Percentiles rank a stretch among this genome's conserved stretches.
Conservation (phyloP, 2,329 filamentous ascomycete genomes). For the Diaporthe ampelina region DNA sequence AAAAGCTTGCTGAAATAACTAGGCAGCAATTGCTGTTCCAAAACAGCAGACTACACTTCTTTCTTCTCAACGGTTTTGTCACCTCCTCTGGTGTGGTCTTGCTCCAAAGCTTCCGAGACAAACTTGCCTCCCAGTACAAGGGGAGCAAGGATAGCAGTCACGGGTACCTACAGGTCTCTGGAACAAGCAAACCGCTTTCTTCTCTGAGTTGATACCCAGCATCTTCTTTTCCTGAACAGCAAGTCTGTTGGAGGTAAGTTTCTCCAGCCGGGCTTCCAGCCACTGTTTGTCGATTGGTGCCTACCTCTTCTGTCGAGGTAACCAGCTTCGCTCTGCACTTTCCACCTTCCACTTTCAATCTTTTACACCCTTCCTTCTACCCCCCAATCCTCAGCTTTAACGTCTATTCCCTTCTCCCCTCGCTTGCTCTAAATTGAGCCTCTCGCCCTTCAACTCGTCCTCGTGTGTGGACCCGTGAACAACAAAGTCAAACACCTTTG, state of each 20-base stretch:
- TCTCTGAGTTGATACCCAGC: neutral
- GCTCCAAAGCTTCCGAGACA: neutral
- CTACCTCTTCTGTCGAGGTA: neutral
- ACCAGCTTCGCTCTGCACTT: conserved; percentile 10
- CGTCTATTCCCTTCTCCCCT: no score
- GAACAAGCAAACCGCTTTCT: neutral
- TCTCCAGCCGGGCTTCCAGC: neutral
- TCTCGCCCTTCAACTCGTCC: no score
- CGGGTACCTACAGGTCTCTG: no score
- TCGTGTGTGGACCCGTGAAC: no score
- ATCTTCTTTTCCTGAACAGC: neutral
- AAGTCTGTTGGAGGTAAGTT: neutral
- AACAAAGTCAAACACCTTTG: neutral
- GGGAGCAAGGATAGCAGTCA: neutral
- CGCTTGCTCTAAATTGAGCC: neutral
- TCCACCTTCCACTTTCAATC: neutral
- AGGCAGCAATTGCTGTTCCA: conserved; percentile 3
- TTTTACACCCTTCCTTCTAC: neutral
- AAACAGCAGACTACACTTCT: no score
- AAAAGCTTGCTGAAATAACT: neutral
- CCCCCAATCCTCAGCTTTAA: no score
- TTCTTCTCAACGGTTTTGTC: neutral
- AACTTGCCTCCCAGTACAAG: neutral
- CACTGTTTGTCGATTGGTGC: neutral
- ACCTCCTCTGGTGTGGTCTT: neutral